phyloP scores from a whole-genome alignment of 2,329 filamentous ascomycete species.

The Alternaria ventricosa region DNA sequence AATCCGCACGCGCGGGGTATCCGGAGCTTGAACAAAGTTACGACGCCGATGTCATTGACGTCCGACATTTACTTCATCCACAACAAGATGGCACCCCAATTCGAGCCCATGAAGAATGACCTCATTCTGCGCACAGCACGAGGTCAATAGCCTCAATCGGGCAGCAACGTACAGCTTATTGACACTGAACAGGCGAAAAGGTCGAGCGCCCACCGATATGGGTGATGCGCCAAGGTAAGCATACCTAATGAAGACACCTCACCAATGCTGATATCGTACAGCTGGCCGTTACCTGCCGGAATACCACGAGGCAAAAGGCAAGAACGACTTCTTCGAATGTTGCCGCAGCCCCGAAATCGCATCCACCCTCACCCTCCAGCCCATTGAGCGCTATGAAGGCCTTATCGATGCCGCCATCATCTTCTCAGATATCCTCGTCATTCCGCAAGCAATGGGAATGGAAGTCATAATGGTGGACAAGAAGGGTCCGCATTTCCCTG shows the following conservation, averaged over 20 bases:
- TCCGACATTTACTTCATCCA: conserved; percentile 1
- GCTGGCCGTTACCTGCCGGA: conserved; percentile 97
- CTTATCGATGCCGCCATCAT: conserved; percentile 97
- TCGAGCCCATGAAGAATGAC: conserved; percentile 90
- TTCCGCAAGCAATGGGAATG: conserved; percentile 98
- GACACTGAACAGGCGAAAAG: conserved; percentile 70
- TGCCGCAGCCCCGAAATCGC: conserved; percentile 92
- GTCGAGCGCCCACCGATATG: conserved; percentile 95
- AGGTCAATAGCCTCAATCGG: conserved; percentile 63
- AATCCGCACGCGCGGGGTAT: conserved; percentile 30
- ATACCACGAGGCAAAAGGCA: conserved; percentile 93
- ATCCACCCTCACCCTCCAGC: conserved; percentile 91
- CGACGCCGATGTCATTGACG: conserved; percentile 20
- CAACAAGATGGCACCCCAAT: conserved; percentile 69
- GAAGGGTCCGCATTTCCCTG: conserved; percentile 93
- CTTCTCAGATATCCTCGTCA: conserved; percentile 97
- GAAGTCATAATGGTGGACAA: conserved; percentile 98
- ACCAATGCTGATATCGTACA: conserved; percentile 49
- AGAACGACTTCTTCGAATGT: conserved; percentile 95
- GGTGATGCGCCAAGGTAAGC: conserved; percentile 96
- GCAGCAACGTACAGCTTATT: conserved; percentile 4
- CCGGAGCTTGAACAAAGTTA: conserved; percentile 19
- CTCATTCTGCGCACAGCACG: conserved; percentile 86
- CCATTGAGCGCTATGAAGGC: conserved; percentile 87
- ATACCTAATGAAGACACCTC: conserved; percentile 2